Conservation (phyloP, 345 rosid genomes). For the Dipteronia sinensis region DNA sequence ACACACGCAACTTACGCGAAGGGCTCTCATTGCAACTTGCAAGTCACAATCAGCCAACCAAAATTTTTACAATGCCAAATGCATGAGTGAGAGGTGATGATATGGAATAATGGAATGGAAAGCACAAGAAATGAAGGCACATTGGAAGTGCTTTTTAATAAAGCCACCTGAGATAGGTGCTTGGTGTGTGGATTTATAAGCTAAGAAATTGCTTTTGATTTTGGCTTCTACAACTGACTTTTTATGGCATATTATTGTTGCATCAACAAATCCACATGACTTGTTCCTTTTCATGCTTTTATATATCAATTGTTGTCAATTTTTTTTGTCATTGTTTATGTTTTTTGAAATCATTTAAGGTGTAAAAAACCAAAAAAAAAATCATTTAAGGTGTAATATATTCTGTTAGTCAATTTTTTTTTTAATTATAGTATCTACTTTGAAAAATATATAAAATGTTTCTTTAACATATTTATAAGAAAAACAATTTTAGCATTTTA, state of each 20-base stretch:
- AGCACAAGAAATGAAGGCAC: neutral
- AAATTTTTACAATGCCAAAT: neutral
- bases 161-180: neutral
- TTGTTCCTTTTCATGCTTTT: neutral
- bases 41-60: neutral
- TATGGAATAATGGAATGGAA: neutral
- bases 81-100: neutral
- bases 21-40: neutral
- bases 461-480: too few species aligned
- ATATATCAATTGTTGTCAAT: too few species aligned
- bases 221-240: neutral
- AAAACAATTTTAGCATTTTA: too few species aligned
- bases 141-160: neutral
- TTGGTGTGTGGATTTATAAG: neutral
- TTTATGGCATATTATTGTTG: neutral
- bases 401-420: too few species aligned
- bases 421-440: too few species aligned
- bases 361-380: too few species aligned
- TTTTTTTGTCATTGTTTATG: too few species aligned
- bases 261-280: neutral
- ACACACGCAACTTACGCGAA: neutral
- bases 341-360: too few species aligned
- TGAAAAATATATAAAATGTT: too few species aligned
- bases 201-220: neutral
- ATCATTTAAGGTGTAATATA: too few species aligned